Conservation (phyloP, 2,329 filamentous ascomycete genomes). For the Exophiala calicioides region DNA sequence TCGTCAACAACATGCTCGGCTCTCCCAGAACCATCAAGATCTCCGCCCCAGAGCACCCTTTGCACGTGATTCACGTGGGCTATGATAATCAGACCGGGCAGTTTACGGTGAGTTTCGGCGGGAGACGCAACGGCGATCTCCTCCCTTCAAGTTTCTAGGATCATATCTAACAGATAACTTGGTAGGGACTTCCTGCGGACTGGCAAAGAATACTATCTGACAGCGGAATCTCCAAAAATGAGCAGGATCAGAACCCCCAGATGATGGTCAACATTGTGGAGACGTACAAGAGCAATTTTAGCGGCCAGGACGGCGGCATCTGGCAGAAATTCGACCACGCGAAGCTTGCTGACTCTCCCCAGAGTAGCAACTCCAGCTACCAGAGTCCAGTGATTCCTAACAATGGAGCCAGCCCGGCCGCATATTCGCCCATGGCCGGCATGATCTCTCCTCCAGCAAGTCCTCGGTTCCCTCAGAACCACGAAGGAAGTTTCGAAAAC, state of each 20-base stretch:
- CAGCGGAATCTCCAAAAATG: constrained; percentile 93
- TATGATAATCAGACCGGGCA: constrained; percentile 95
- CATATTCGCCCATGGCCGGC: constrained; percentile 54
- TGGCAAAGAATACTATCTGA: constrained; percentile 96
- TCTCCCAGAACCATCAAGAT: constrained; percentile 90
- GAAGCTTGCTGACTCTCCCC: constrained; percentile 50
- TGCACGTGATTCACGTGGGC: constrained; percentile 96
- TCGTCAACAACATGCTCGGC: constrained; percentile 80
- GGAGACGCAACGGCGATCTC: too few species aligned
- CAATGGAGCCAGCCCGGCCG: constrained; percentile 48
- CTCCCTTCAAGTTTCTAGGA: background rate
- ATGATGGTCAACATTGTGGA: constrained; percentile 93
- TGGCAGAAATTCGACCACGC: constrained; percentile 97
- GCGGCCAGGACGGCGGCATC: constrained; percentile 75
- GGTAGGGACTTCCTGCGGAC: constrained; percentile 90
- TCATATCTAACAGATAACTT: constrained; percentile 3
- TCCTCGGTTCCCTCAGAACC: constrained; percentile 83
- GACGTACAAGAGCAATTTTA: constrained; percentile 94
- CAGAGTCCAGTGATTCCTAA: constrained; percentile 27
- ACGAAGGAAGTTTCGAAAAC: constrained; percentile 95
- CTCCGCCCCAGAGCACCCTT: constrained; percentile 95
- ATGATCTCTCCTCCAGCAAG: constrained; percentile 78
- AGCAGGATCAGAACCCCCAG: constrained; percentile 92
- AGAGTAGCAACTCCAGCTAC: constrained; percentile 25
- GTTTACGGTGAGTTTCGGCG: constrained; percentile 72